A percentile compares a stretch with the other conserved stretches of the same genome.
phyloP scores from a whole-genome alignment of 176 grass and related monocot genomes.

The Carex littledalei region DNA sequence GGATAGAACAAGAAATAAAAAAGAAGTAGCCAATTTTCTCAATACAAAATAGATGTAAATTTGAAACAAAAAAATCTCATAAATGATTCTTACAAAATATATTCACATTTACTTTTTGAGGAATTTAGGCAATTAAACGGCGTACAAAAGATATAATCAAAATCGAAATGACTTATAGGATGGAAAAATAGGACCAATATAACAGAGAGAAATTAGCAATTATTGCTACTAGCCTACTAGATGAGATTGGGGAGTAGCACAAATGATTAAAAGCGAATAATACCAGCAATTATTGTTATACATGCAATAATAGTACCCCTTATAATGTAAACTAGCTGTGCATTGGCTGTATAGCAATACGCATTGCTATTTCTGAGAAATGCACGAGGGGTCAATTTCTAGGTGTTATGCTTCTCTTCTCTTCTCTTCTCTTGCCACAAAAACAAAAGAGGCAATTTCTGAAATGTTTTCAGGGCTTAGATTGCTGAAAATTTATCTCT shows the following conservation, averaged over 20 bases:
- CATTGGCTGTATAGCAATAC: constrained; percentile 25
- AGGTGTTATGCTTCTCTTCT: not conserved
- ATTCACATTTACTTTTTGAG: too few species aligned
- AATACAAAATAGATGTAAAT: too few species aligned
- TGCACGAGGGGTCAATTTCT: not conserved
- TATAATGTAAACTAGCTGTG: constrained; percentile 11
- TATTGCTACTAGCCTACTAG: not conserved
- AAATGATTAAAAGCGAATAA: constrained; percentile 20
- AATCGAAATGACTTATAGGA: not conserved
- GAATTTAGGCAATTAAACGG: too few species aligned
- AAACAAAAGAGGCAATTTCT: not conserved
- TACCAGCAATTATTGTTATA: constrained; percentile 10
- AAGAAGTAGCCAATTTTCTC: too few species aligned
- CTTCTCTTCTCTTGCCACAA: not conserved
- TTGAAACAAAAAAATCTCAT: too few species aligned
- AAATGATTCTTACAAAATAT: too few species aligned
- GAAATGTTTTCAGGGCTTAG: not conserved
- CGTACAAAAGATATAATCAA: not conserved
- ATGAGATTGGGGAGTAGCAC: not conserved
- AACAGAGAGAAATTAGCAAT: too few species aligned
- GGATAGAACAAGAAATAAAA: too few species aligned
- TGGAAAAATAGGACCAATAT: not conserved
- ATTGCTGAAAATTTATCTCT: too few species aligned
- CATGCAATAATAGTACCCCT: constrained; percentile 17
- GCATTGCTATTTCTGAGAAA: constrained; percentile 13